Evolutionary conservation across 345 rosid species (phyloP), one percentile per base, ranked within the genome.

Genomic region (Lepidium sativum): DNA sequence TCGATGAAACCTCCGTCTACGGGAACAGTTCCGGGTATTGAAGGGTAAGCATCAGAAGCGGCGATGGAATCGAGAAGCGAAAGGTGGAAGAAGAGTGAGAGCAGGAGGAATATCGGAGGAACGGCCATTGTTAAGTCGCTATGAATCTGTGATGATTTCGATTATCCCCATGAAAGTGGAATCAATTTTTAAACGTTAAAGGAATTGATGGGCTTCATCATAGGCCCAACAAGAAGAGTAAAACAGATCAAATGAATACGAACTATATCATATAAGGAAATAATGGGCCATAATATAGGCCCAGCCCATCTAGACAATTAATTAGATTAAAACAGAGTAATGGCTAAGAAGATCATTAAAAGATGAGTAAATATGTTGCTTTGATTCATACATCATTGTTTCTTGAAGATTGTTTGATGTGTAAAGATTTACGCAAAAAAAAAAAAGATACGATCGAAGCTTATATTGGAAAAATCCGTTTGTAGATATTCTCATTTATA

Each of bases 31-130:
- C 80, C 82, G 10, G 80, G 80, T 1, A 79, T 68, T 0, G 78
- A 61, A 23, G 78, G 83, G n/a, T 80, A 80, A 1, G 78, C 77
- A 11, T 71, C 53, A n/a, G 60, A 54, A 33, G 32, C 2, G 20
- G 68, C 21, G 49, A 63, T 11, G 49, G 74, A 49, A 38, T 42
- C 11, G 27, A 49, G 60, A 20, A 48, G 66, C 45, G 50, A 21
- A 65, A 33, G 48, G 47, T 68, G 40, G 33, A 69, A 65, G 70
- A 58, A 37, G 67, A 63, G 27, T 37, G 67, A 20, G 58, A 47
- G 21, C 54, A 78, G 44, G 54, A 78, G 51, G 54, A 68, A 5
- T 32, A 70, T 1, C 44, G 57, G 49, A 57, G 61, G 8, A 57
- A 33, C 31, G 1, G 71, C 47, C 76, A 72, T 72, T 56, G 65